Evolutionary conservation across 768 basidiomycete genomes (phyloP).

Genomic region (Gautieria morchelliformis): DNA sequence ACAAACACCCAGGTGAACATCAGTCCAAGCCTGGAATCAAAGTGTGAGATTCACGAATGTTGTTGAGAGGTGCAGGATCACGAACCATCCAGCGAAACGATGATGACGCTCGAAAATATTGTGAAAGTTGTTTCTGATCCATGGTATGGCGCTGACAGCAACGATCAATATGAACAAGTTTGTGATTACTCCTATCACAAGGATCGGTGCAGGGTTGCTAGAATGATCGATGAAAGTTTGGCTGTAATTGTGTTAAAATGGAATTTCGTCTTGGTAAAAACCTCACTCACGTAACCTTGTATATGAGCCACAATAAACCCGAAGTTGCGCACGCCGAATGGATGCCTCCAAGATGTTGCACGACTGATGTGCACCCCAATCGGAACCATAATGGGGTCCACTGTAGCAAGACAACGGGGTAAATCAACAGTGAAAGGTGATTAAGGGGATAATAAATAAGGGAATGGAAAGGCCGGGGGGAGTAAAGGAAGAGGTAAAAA

Average conservation of each 20-base stretch:
- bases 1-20: constrained; percentile 31
- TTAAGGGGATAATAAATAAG: not conserved
- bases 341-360: constrained; percentile 72
- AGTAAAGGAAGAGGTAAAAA: not conserved
- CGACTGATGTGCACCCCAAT: constrained; percentile 63
- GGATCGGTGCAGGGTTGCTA: constrained; percentile 43
- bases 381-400: constrained; percentile 70
- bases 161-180: constrained; percentile 47
- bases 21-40: constrained; percentile 28
- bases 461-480: too few relatives aligned
- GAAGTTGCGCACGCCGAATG: constrained; percentile 72
- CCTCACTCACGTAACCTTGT: constrained; percentile 31
- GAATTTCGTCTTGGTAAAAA: not conserved
- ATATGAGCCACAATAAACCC: constrained; percentile 62
- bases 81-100: constrained; percentile 63
- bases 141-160: constrained; percentile 60
- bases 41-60: not conserved
- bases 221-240: constrained; percentile 42
- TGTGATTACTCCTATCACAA: constrained; percentile 54
- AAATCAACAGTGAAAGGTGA: not conserved
- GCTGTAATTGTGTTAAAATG: constrained; percentile 16
- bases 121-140: constrained; percentile 74
- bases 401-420: constrained; percentile 21
- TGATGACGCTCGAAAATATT: constrained; percentile 81
- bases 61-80: not conserved